These are phyloP conservation scores for Aschersonia sp. DNA, from an alignment of 2,329 filamentous ascomycete species.

Conservation along the genomic window DNA sequence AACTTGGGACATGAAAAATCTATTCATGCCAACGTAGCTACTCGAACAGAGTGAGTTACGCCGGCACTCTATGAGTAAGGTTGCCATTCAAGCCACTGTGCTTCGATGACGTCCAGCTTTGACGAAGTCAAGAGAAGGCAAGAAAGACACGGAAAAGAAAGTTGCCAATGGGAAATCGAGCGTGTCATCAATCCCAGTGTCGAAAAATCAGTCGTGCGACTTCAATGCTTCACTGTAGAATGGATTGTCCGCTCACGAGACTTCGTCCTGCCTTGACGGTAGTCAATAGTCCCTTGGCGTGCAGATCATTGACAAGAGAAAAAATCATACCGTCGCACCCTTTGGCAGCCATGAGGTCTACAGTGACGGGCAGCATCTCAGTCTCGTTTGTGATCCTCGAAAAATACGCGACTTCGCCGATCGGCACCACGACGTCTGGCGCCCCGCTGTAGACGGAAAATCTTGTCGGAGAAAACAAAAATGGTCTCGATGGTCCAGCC, in stretches of 20 bases:
- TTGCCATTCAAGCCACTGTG: background rate
- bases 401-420: constrained; percentile 21
- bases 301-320: constrained; percentile 35
- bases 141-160: too few species aligned
- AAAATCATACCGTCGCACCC: constrained; percentile 48
- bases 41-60: too few species aligned
- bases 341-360: constrained; percentile 41
- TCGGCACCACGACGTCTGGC: constrained; percentile 26
- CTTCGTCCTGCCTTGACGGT: constrained; percentile 25
- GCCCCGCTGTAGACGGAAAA: constrained; percentile 20
- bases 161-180: too few species aligned
- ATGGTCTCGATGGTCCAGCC: constrained; percentile 25
- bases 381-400: constrained; percentile 27
- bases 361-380: constrained; percentile 39
- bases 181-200: too few species aligned
- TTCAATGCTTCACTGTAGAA: constrained; percentile 6
- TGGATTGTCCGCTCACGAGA: constrained; percentile 9
- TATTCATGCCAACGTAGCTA: too few species aligned
- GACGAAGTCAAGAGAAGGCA: background rate
- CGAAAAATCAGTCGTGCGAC: too few species aligned
- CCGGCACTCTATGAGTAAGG: background rate
- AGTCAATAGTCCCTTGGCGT: constrained; percentile 30
- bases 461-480: constrained; percentile 26
- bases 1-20: too few species aligned
- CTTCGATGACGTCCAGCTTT: background rate